Evolutionary conservation across 1,284 basidiomycete genomes (phyloP), one percentile per base, ranked within the genome.

Genomic region (Takashimella tepidaria): DNA sequence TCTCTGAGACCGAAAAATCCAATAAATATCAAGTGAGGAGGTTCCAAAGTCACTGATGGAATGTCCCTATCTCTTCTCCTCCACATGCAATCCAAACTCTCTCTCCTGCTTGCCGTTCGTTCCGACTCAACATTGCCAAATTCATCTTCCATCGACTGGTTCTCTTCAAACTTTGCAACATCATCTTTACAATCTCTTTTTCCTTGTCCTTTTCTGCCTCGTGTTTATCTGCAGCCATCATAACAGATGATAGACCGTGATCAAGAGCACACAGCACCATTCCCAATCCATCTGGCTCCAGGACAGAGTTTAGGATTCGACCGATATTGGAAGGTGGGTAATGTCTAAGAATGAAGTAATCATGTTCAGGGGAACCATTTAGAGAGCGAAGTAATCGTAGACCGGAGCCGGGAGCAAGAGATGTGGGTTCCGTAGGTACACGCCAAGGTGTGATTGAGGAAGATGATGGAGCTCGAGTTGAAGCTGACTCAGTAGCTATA

Each of bases 251-350:
- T n/a, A n/a, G n/a, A 8, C 45, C 47, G 0, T 13, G 41, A 2
- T 19, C 43, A 19, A 70, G 44, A 1, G 62, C 58, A 1, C 57
- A 8, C 4, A 70, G 55, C 8, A 74, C 49, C 27, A 61, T 21
- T 1, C 63, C 72, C 5, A 74, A 55, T 10, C 55, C 57, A 52
- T 75, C 73, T 0, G 73, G 73, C 47, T 74, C 72, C 11, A 75
- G 57, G 3, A 72, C 59, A 5, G 56, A 50, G 8, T 52, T 56
- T 5, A 70, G 48, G 24, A 72, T 66, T 5, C 27, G 56, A 3
- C 60, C 42, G 6, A 70, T 47, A 27, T 59, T 56, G 11, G 3
- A 41, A 3, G 70, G 51, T 4, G 64, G 56, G 40, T 68, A 68
- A 45, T 63, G 52, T 6, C 53, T 44, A 16, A 58, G 54, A 47